Conservation (phyloP, 139 green algal genomes). For the Pleodorina starrii region DNA sequence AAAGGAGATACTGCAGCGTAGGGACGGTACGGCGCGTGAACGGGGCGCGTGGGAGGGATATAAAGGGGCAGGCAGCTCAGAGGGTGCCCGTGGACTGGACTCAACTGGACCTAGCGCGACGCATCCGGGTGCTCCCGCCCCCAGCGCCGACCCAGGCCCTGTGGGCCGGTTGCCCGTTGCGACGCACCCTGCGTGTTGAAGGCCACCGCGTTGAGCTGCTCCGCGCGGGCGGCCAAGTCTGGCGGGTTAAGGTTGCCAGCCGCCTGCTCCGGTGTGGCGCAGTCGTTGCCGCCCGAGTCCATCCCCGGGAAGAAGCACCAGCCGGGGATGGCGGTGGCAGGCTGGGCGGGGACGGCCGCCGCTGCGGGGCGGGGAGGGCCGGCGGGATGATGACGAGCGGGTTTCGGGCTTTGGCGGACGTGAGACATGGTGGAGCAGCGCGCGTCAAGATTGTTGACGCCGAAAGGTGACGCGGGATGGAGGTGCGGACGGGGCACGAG, state of each 20-base stretch:
- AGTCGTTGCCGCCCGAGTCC: neutral
- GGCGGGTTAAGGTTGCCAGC: neutral
- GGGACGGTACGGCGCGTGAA: too few species aligned
- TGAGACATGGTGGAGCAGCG: too few species aligned
- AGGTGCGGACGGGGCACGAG: neutral
- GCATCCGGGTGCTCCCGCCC: too few species aligned
- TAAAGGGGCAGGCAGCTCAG: too few species aligned
- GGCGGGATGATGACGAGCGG: too few species aligned
- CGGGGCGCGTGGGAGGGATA: too few species aligned
- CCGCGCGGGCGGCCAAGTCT: neutral
- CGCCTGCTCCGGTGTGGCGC: neutral
- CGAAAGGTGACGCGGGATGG: neutral
- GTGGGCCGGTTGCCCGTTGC: too few species aligned
- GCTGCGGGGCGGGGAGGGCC: neutral
- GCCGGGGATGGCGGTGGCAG: neutral
- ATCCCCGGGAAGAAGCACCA: conserved; percentile 34
- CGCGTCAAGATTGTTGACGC: neutral
- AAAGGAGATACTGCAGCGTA: too few species aligned
- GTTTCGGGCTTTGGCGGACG: too few species aligned
- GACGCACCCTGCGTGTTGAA: conserved; percentile 30
- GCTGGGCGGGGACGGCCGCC: neutral
- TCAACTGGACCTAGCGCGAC: too few species aligned
- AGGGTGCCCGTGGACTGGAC: too few species aligned
- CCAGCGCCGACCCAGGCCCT: too few species aligned
- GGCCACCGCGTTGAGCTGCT: neutral